Base-by-base conservation (phyloP, 306 rosid species). In the Vigna angularis region DNA sequence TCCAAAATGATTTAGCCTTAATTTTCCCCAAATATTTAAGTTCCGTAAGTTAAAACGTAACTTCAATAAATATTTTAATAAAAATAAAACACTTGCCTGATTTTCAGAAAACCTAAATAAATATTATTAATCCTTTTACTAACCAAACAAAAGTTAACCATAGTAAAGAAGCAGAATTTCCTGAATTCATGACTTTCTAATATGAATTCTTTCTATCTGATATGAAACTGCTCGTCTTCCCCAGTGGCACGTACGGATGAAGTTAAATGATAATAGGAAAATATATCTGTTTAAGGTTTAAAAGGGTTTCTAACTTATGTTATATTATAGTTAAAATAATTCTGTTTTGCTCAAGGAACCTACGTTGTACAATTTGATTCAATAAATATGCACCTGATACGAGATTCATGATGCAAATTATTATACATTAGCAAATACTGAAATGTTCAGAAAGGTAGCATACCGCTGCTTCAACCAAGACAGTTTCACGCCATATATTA, bases 351-450 rank as follows among this genome's bases (percentile, higher is more conserved):
- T 71, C 42, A 53, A 76, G 9, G 18, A 56, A 65, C 62, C 20
- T 0, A 17, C 24, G 9, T 61, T 36, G 64, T 67, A 47, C 38
- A 56, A n/a, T 63, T 49, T 56, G 9, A 53, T 56, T 24, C 42
- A n/a, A 17, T 7, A 59, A 38, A 66, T 51, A 57, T n/a, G 59
- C 55, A 24, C 76, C 66, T 14, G 26, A 36, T 22, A 50, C 10
- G 32, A 32, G 34, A 44, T 74, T 57, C 7, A 7, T 42, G 17
- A 77, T 49, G 59, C 20, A 56, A 47, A 62, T 73, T 18, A 66
- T 76, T 81, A 67, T 63, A 64, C 68, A 78, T 53, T 38, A 40
- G 36, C 78, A 77, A 69, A 55, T 69, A 42, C n/a, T 52, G 47
- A 63, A 51, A 44, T 5, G 69, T 57, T 49, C 73, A 71, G 44